These are phyloP conservation scores for Butyriboletus appendiculatus DNA, from an alignment of 1,284 basidiomycete species.

Conservation along the genomic window DNA sequence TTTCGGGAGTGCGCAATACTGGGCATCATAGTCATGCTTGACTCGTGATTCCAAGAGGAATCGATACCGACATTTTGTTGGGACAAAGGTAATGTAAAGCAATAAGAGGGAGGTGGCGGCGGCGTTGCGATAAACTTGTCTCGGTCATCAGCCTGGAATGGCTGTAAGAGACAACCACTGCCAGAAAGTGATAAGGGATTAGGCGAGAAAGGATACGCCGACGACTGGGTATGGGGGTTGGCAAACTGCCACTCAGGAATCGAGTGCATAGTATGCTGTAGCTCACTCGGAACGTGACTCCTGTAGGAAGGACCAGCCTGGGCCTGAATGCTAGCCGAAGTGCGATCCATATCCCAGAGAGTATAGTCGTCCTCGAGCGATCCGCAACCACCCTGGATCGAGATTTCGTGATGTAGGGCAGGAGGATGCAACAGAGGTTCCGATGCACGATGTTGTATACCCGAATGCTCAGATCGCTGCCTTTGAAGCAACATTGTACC, in stretches of 20 bases:
- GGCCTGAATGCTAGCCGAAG: slow-evolving; percentile 1
- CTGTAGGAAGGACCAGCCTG: not conserved
- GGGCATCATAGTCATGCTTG: not conserved
- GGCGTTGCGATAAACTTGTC: not conserved
- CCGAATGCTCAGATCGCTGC: not conserved
- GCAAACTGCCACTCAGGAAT: slow-evolving; percentile 11
- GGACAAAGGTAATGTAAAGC: not conserved
- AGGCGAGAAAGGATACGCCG: not conserved
- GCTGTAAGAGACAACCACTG: not conserved
- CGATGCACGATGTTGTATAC: not conserved
- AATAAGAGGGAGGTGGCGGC: not conserved
- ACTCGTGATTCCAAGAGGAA: slow-evolving; percentile 2
- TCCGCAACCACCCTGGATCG: not conserved
- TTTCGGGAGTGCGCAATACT: not conserved
- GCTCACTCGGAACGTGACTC: not conserved
- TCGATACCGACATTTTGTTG: slow-evolving; percentile 2
- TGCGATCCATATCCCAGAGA: slow-evolving; percentile 4
- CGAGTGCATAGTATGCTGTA: not conserved
- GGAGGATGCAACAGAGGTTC: not conserved
- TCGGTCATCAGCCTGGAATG: slow-evolving; percentile 7
- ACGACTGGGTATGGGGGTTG: not conserved
- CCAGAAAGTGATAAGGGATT: not conserved
- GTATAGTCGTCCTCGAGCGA: not conserved
- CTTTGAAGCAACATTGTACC: not conserved
- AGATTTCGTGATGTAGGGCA: not conserved